Conservation (phyloP, 495 filamentous ascomycete genomes). For the Penicillium subrubescens region DNA sequence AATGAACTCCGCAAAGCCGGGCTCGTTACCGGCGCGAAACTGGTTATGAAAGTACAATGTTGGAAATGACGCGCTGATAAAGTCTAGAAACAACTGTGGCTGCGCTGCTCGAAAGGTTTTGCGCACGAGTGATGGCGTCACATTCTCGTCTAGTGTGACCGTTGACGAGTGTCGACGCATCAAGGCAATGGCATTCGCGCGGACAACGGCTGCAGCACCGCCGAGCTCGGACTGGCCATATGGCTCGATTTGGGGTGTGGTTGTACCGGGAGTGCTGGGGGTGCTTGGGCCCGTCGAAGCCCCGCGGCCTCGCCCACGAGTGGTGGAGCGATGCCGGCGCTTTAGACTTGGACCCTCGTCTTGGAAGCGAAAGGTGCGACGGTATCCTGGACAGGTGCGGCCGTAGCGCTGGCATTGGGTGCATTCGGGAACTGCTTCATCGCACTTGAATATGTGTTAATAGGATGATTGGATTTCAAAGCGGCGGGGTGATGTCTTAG, state of each 20-base stretch:
- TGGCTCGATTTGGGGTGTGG: background rate
- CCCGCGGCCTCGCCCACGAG: slow-evolving; percentile 14
- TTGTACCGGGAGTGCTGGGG: slow-evolving; percentile 7
- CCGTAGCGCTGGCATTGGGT: slow-evolving; percentile 40
- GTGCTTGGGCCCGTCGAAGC: slow-evolving; percentile 8
- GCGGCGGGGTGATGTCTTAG: background rate
- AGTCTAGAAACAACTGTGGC: slow-evolving; percentile 31
- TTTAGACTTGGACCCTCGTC: slow-evolving; percentile 39
- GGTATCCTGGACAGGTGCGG: slow-evolving; percentile 41
- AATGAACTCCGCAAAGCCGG: slow-evolving; percentile 30
- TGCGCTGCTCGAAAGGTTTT: slow-evolving; percentile 26
- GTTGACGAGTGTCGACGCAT: slow-evolving; percentile 28
- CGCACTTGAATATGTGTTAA: slow-evolving; percentile 27
- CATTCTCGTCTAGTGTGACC: slow-evolving; percentile 22
- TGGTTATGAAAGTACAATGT: slow-evolving; percentile 37
- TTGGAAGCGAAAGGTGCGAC: slow-evolving; percentile 39
- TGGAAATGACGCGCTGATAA: slow-evolving; percentile 34
- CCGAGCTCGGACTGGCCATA: slow-evolving; percentile 5
- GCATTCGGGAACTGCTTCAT: slow-evolving; percentile 37
- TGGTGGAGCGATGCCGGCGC: slow-evolving; percentile 25
- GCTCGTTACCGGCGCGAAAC: slow-evolving; percentile 30
- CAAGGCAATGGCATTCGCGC: slow-evolving; percentile 29
- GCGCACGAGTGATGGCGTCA: slow-evolving; percentile 30
- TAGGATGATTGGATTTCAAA: background rate
- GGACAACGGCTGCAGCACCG: slow-evolving; percentile 24